Evolutionary conservation across 352 stramenopile genomes (phyloP).

Genomic region (Pythium plurisporium): DNA sequence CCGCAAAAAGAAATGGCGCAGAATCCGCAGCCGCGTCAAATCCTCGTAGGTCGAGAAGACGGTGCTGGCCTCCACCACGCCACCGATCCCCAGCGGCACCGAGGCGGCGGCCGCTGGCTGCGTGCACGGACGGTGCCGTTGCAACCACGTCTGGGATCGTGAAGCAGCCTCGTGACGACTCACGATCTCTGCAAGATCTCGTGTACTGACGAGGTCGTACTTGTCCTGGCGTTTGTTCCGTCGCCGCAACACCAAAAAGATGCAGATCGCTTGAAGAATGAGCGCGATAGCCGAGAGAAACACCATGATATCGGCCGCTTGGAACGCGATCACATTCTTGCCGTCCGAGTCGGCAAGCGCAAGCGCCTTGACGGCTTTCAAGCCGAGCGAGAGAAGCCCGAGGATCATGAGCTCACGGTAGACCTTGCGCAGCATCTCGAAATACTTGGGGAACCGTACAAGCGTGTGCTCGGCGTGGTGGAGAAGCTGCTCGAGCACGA

Average conservation of each 20-base stretch:
- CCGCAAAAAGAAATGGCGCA: slow-evolving; percentile 25
- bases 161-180: slow-evolving; percentile 22
- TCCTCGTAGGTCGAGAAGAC: slow-evolving; percentile 2
- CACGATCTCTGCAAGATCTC: slow-evolving; percentile 15
- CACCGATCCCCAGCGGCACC: no score
- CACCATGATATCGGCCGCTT: slow-evolving; percentile 29
- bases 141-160: slow-evolving; percentile 5
- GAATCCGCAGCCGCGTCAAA: slow-evolving; percentile 11
- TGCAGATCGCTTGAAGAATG: slow-evolving; percentile 25
- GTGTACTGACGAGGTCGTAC: slow-evolving; percentile 17
- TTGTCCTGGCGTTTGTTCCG: slow-evolving; percentile 23
- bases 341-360: slow-evolving; percentile 7
- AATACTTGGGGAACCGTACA: slow-evolving; percentile 27
- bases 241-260: slow-evolving; percentile 18
- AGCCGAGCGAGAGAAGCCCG: slow-evolving; percentile 18
- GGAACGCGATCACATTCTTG: slow-evolving; percentile 23
- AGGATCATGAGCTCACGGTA: slow-evolving; percentile 33
- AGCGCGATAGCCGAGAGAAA: slow-evolving; percentile 27
- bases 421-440: slow-evolving; percentile 7
- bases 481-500: slow-evolving; percentile 22
- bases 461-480: slow-evolving; percentile 21
- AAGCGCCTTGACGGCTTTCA: slow-evolving; percentile 21
- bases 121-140: slow-evolving; percentile 3
- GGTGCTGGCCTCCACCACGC: no score
- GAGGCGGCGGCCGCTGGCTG: no score